phyloP scores from a whole-genome alignment of 176 grass and related monocot genomes.

The Bromus sterilis region DNA sequence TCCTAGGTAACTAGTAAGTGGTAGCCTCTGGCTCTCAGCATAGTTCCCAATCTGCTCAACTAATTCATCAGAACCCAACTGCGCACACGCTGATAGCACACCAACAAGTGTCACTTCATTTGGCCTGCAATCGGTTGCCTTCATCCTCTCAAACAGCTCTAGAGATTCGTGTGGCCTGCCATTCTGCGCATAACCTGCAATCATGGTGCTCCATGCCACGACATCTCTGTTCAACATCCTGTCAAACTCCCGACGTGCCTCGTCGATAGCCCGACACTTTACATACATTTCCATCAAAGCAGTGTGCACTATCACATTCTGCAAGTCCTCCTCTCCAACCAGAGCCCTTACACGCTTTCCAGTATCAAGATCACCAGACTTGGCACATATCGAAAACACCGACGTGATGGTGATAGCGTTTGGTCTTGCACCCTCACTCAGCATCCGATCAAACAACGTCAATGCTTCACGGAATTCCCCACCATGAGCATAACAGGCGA shows the following conservation, averaged over 20 bases:
- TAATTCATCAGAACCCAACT: conserved; percentile 60
- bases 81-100: conserved; percentile 64
- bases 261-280: conserved; percentile 62
- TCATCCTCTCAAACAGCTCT: conserved; percentile 80
- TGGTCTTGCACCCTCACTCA: conserved; percentile 43
- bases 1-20: conserved; percentile 52
- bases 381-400: conserved; percentile 68
- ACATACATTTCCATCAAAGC: conserved; percentile 81
- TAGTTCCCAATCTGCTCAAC: conserved; percentile 60
- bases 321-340: conserved; percentile 34
- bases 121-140: conserved; percentile 50
- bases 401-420: conserved; percentile 65
- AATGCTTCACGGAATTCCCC: conserved; percentile 55
- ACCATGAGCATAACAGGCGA: conserved; percentile 55
- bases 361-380: conserved; percentile 52
- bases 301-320: conserved; percentile 63
- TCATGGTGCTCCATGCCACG: conserved; percentile 84
- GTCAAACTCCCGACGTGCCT: conserved; percentile 74
- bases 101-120: conserved; percentile 78
- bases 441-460: conserved; percentile 61
- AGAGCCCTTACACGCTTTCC: conserved; percentile 36
- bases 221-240: conserved; percentile 57
- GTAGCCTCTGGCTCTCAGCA: conserved; percentile 37
- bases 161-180: conserved; percentile 57
- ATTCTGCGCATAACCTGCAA: conserved; percentile 78